Evolutionary conservation across 2,329 filamentous ascomycete species (phyloP).

Genomic region (Podosphaera aphanis): DNA sequence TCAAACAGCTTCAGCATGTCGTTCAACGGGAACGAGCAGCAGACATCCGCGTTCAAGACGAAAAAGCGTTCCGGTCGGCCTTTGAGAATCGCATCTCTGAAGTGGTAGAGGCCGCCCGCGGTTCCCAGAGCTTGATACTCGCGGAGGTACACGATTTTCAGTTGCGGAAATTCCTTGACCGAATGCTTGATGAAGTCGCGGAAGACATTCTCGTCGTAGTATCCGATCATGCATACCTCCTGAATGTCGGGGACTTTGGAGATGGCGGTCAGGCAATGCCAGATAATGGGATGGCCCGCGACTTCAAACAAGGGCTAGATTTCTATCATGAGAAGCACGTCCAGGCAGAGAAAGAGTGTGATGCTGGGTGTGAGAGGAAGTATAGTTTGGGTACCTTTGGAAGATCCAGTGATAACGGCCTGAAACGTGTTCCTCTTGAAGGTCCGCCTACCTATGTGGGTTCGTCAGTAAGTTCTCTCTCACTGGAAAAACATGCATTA

Average conservation of each 20-base stretch:
- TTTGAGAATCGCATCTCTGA: conserved; percentile 96
- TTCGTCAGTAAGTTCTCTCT: conserved; percentile 6
- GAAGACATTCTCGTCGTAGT: conserved; percentile 95
- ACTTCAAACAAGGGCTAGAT: conserved; percentile 84
- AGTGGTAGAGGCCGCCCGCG: conserved; percentile 91
- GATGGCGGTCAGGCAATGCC: conserved; percentile 85
- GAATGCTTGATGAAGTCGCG: conserved; percentile 94
- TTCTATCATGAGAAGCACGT: conserved; percentile 4
- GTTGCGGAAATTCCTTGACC: conserved; percentile 58
- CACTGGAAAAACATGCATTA: too few species aligned
- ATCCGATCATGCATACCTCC: conserved; percentile 93
- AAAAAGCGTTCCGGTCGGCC: conserved; percentile 86
- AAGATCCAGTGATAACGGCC: conserved; percentile 81
- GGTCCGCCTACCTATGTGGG: conserved; percentile 62
- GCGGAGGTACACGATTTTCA: conserved; percentile 83
- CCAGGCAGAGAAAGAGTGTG: not conserved
- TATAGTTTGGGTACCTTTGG: conserved; percentile 47
- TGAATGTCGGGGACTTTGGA: conserved; percentile 78
- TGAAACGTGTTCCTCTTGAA: conserved; percentile 83
- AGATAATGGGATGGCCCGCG: conserved; percentile 92
- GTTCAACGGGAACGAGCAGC: conserved; percentile 88
- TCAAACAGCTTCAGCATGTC: conserved; percentile 91
- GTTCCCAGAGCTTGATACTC: conserved; percentile 95
- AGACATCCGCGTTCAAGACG: conserved; percentile 93
- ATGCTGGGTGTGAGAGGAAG: conserved; percentile 4